Conservation (phyloP, 345 rosid species). For the Lepidium didymum region DNA sequence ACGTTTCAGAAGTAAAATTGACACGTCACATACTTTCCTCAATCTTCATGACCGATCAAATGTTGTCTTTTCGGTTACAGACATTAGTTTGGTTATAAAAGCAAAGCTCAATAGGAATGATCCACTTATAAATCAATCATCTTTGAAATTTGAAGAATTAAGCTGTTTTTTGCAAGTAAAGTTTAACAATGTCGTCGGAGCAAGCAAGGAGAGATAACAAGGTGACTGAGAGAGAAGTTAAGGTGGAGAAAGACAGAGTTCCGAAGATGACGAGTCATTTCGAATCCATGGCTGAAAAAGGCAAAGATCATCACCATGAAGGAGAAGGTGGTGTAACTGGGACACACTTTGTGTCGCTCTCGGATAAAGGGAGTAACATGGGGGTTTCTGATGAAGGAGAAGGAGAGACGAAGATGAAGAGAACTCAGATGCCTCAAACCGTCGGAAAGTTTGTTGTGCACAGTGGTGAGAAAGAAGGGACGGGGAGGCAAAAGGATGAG, state of each 20-base stretch:
- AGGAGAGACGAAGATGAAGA: conserved; percentile 19
- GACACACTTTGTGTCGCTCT: conserved; percentile 30
- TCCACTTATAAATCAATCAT: neutral
- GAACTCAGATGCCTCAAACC: conserved; percentile 11
- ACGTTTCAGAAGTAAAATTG: conserved; percentile 21
- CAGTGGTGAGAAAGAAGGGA: conserved; percentile 2
- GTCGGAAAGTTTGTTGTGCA: conserved; percentile 32
- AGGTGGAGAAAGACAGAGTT: conserved; percentile 48
- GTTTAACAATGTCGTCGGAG: conserved; percentile 50
- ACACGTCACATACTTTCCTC: conserved; percentile 33
- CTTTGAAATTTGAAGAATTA: neutral
- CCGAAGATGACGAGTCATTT: conserved; percentile 61
- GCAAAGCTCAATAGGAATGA: neutral
- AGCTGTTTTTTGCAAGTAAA: neutral
- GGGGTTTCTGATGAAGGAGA: conserved; percentile 17
- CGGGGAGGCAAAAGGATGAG: neutral
- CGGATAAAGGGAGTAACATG: conserved; percentile 13
- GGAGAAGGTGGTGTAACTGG: conserved; percentile 24
- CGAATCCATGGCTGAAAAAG: conserved; percentile 37
- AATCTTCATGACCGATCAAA: conserved; percentile 2
- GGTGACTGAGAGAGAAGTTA: conserved; percentile 35
- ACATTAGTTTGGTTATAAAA: conserved; percentile 8
- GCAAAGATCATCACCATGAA: neutral
- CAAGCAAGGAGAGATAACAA: conserved; percentile 45
- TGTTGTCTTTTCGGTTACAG: neutral